Base-by-base conservation (phyloP, 164 flowering plant species). In the Vitis rupestris region DNA sequence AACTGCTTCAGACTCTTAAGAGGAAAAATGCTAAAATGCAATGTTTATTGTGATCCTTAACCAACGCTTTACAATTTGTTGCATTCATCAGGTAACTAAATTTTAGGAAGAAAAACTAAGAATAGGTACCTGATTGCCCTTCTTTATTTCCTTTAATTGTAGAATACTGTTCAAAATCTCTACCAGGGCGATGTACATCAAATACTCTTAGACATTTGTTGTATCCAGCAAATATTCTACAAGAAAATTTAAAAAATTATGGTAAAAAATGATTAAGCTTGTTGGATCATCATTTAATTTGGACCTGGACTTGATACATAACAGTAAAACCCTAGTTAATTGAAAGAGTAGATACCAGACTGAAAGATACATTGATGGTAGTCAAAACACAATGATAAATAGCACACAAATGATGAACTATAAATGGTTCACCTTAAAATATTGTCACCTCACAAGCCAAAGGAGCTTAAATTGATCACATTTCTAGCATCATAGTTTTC, bases 101-200 rank as follows among this genome's bases (percentile, higher is more conserved):
- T 44, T 11, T 62, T 15, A 19, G 53, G 64, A 19, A 62, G n/a
- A 9, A 8, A 63, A 53, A 27, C 59, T 9, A 47, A 53, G 27
- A 74, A 61, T 14, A 57, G 12, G 9, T 74, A 94, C 99, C 98
- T 83, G 93, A 72, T 77, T 85, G 96, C 61, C 98, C 99, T 75
- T 95, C 98, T 78, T 90, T 93, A 70, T 87, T 87, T 71, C 88
- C 86, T 76, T 83, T 80, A 71, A 87, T 71, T 5, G 99, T 93
- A 70, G 98, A 89, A 75, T 80, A 70, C 67, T 88, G 93, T 59
- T 75, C 66, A 80, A 87, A 95, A 69, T 93, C 94, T 84, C 98
- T 86, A 74, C 99, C 98, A 69, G 98, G 97, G 51, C 93, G 94
- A 82, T 91, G 98, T 54, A 93, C 37, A 78, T 93, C 98, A 84